A percentile compares a stretch with the other conserved stretches of the same genome.
phyloP scores from a whole-genome alignment of 305 asterid genomes.

The Fraxinus albicans region DNA sequence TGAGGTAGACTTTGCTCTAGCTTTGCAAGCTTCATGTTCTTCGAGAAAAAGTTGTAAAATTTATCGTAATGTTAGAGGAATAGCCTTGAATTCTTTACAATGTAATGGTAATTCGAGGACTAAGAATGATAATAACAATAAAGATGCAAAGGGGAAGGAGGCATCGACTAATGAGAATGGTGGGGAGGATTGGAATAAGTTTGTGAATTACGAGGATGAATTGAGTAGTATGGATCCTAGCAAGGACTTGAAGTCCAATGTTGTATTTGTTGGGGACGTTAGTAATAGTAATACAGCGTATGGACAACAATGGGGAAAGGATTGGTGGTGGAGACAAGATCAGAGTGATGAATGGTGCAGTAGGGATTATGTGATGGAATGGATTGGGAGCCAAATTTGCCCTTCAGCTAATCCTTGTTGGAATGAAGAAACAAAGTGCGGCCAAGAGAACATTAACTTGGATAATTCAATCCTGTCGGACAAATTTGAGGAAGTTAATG shows the following conservation, averaged over 20 bases:
- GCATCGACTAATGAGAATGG: conserved; percentile 35
- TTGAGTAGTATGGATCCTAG: conserved; percentile 47
- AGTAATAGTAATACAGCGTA: conserved; percentile 20
- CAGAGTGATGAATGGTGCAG: conserved; percentile 88
- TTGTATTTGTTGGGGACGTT: conserved; percentile 29
- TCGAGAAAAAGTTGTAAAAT: conserved; percentile 46
- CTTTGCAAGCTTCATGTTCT: conserved; percentile 85
- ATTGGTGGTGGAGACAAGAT: conserved; percentile 99
- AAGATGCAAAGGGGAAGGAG: conserved; percentile 62
- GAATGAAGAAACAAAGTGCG: conserved; percentile 62
- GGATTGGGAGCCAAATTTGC: conserved; percentile 92
- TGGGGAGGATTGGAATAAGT: conserved; percentile 47
- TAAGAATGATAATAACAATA: conserved; percentile 29
- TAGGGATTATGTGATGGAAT: conserved; percentile 88
- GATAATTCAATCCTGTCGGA: conserved; percentile 27
- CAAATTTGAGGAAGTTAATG: conserved; percentile 43
- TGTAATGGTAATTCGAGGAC: conserved; percentile 31
- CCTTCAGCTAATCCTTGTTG: conserved; percentile 48
- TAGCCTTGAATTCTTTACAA: conserved; percentile 41
- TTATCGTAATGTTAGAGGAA: conserved; percentile 48
- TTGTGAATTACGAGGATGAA: conserved; percentile 59
- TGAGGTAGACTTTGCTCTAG: conserved; percentile 93
- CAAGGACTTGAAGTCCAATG: conserved; percentile 50
- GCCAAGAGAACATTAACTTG: conserved; percentile 25
- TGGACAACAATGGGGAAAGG: conserved; percentile 81